Conservation (phyloP, 1,284 basidiomycete genomes). For the Rhodotorula sp. region DNA sequence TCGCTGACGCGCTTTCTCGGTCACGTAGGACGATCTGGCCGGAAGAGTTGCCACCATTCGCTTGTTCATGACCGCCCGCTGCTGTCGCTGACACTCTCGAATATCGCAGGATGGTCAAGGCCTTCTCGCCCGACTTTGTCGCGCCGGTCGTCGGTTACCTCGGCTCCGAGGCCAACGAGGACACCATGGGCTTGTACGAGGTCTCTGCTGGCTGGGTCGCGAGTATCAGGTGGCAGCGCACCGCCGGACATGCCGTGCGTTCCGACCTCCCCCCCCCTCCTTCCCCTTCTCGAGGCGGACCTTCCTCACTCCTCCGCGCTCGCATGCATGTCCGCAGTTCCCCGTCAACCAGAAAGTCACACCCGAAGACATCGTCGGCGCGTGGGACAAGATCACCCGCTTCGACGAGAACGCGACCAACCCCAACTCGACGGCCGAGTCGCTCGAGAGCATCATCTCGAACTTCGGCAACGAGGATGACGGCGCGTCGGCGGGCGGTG, state of each 20-base stretch:
- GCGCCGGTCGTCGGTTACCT: constrained; percentile 90
- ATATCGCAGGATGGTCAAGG: constrained; percentile 67
- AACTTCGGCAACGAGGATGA: constrained; percentile 39
- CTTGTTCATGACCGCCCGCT: too few species aligned
- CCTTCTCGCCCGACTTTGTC: constrained; percentile 92
- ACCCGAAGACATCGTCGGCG: constrained; percentile 72
- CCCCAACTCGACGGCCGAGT: constrained; percentile 68
- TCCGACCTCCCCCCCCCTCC: constrained; percentile 18
- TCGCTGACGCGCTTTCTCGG: too few species aligned
- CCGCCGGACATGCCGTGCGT: constrained; percentile 62
- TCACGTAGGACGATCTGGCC: constrained; percentile 65
- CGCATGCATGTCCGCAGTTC: constrained; percentile 62
- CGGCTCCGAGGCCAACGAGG: constrained; percentile 75
- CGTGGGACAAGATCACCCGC: constrained; percentile 77
- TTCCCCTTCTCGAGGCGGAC: constrained; percentile 20
- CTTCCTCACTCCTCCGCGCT: not conserved
- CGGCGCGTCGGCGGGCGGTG: constrained; percentile 21
- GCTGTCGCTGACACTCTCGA: too few species aligned
- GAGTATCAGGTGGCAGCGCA: constrained; percentile 88
- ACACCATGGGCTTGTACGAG: constrained; percentile 79
- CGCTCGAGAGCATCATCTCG: constrained; percentile 59
- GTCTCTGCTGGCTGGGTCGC: constrained; percentile 90
- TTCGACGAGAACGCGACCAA: constrained; percentile 74
- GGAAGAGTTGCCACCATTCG: constrained; percentile 57
- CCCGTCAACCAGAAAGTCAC: constrained; percentile 69